These are phyloP conservation scores for Trichophyton simii DNA, from an alignment of 2,329 filamentous ascomycete genomes.

Conservation along the genomic window DNA sequence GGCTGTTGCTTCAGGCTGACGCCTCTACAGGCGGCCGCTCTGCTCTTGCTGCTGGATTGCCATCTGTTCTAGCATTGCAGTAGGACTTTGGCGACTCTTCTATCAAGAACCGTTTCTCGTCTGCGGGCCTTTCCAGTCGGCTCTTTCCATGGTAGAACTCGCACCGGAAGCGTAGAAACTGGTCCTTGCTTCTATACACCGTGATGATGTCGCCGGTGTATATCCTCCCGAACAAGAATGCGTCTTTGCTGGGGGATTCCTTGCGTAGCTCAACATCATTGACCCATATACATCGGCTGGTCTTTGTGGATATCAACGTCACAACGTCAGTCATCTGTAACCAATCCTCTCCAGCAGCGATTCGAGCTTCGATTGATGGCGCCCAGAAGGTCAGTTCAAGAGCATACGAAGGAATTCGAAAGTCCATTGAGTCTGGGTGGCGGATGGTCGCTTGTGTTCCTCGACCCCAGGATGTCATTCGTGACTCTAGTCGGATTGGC, in stretches of 20 bases:
- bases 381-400: slow-evolving; percentile 67
- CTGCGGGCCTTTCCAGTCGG: slow-evolving; percentile 27
- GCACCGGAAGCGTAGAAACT: slow-evolving; percentile 33
- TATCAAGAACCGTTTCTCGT: slow-evolving; percentile 30
- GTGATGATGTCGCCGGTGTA: slow-evolving; percentile 66
- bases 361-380: slow-evolving; percentile 50
- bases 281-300: slow-evolving; percentile 60
- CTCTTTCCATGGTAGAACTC: slow-evolving; percentile 39
- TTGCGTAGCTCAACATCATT: slow-evolving; percentile 57
- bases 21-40: background rate
- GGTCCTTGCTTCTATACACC: slow-evolving; percentile 47
- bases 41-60: background rate
- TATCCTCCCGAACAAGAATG: slow-evolving; percentile 51
- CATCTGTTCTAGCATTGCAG: slow-evolving; percentile 12
- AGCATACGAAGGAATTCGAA: slow-evolving; percentile 66
- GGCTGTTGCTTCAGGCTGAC: background rate
- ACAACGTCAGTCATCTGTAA: slow-evolving; percentile 44
- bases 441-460: slow-evolving; percentile 54
- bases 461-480: slow-evolving; percentile 67
- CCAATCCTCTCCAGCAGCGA: slow-evolving; percentile 45
- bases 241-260: slow-evolving; percentile 37
- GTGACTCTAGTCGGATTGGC: slow-evolving; percentile 52
- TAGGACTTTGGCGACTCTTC: slow-evolving; percentile 24
- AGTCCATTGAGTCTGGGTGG: slow-evolving; percentile 51
- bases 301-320: slow-evolving; percentile 67